Base-by-base conservation (phyloP, 352 stramenopile genomes). In the Phytophthora pistaciae region DNA sequence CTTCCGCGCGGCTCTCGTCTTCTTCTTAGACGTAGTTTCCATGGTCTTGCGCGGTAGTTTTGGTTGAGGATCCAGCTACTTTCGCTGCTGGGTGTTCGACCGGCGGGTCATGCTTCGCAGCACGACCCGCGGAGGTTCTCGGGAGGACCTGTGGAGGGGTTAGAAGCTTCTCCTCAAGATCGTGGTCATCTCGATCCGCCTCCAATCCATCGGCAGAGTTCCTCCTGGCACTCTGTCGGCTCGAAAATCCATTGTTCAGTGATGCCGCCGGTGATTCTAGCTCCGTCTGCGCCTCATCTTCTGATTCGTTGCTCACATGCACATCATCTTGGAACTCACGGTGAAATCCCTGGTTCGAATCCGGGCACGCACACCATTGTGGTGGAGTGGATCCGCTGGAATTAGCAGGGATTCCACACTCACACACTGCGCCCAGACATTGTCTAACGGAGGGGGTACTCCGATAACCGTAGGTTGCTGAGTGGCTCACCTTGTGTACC, bases 81-180 rank as follows among this genome's bases (percentile, higher is more conserved):
- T 33, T 33, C 7, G 29, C 29, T 33, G 29, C 29, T 33, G 29
- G 29, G 29, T 33, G 29, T 7, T 33, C 29, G 29, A 10, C 29
- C 29, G 10, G 55, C 33, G 38, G 55, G 13, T 60, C n/a, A 21
- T 36, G 55, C 29, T 49, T 27, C 55, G 55, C 9, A 49, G 29
- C 55, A 21, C n/a, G n/a, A 60, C 31, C 55, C 21, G 55, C 55
- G 18, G 55, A 33, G 55, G 20, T 46, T 33, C 54, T 33, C 54
- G 13, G 21, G 11, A 25, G 40, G 56, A 42, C 42, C 10, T 63
- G 14, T 23, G 38, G 56, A 63, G 40, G 56, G 54, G 29, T 18
- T 60, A 49, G 58, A 64, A 46, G 58, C 48, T 64, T 56, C 9
- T 64, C 44, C 56, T 64, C 58, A 3, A 57, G 58, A 56, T 65